A percentile compares a stretch with the other conserved stretches of the same genome.
phyloP scores from a whole-genome alignment of 1,284 basidiomycete genomes.

The Ganoderma resinaceum region DNA sequence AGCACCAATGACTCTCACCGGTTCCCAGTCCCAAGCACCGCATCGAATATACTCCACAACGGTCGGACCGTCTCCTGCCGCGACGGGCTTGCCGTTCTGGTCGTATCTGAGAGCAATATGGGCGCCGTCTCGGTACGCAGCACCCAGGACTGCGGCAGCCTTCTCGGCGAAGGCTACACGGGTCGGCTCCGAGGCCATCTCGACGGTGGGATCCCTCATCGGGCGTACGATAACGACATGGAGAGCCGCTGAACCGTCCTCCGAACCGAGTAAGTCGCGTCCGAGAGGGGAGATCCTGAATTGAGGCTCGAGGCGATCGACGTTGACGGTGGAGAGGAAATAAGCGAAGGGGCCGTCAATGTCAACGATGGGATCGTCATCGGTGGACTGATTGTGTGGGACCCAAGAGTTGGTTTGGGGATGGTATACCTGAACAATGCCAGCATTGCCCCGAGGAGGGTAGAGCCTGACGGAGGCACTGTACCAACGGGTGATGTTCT shows the following conservation, averaged over 20 bases:
- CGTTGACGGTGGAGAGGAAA: constrained; percentile 82
- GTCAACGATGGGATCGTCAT: constrained; percentile 47
- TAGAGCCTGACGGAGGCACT: constrained; percentile 64
- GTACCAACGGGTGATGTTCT: constrained; percentile 82
- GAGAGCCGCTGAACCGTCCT: constrained; percentile 53
- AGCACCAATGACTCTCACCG: constrained; percentile 57
- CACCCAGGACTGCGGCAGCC: constrained; percentile 59
- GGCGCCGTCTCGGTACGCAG: constrained; percentile 76
- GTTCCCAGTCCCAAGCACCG: constrained; percentile 85
- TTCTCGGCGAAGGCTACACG: constrained; percentile 55
- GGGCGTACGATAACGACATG: constrained; percentile 91
- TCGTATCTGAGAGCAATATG: constrained; percentile 73
- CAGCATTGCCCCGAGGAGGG: constrained; percentile 44
- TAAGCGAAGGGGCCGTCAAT: constrained; percentile 88
- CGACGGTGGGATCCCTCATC: constrained; percentile 62
- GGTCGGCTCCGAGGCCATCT: constrained; percentile 48
- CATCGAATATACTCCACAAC: constrained; percentile 87
- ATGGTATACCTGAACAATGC: constrained; percentile 69
- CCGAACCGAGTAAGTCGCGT: constrained; percentile 39
- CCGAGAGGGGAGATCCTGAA: constrained; percentile 79
- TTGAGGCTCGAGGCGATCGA: constrained; percentile 82
- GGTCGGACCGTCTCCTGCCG: constrained; percentile 52
- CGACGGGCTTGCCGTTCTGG: constrained; percentile 49
- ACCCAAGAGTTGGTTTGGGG: constrained; percentile 56
- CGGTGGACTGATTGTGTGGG: constrained; percentile 40